These are phyloP conservation scores for Ustilago xerochloae DNA, from an alignment of 1,284 basidiomycete species.

Conservation along the genomic window DNA sequence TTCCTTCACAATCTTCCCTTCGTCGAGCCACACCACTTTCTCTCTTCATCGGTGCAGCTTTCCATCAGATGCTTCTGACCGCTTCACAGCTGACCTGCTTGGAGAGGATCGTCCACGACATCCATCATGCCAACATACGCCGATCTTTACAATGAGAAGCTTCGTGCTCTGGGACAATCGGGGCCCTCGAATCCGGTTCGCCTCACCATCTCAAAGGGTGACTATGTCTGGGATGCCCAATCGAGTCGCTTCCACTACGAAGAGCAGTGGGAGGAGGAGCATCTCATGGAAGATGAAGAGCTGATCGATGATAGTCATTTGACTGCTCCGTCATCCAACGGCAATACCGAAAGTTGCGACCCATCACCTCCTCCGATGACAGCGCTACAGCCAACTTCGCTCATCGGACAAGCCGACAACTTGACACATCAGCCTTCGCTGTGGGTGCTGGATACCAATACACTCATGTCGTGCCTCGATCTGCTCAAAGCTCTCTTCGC, in stretches of 20 bases:
- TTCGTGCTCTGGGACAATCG: constrained; percentile 21
- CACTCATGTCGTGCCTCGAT: constrained; percentile 43
- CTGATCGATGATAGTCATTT: constrained; percentile 1
- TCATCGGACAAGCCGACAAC: background rate
- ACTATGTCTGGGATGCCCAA: constrained; percentile 35
- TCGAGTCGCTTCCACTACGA: constrained; percentile 25
- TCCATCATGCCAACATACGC: constrained; percentile 46
- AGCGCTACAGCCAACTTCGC: constrained; percentile 15
- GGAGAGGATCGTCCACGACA: background rate
- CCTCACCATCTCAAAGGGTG: constrained; percentile 48
- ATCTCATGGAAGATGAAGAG: constrained; percentile 50
- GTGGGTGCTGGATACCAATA: constrained; percentile 51
- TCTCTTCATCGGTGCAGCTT: background rate
- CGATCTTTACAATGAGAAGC: constrained; percentile 41
- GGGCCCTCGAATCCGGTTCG: constrained; percentile 40
- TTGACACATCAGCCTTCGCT: constrained; percentile 21
- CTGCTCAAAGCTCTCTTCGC: constrained; percentile 49
- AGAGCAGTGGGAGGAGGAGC: constrained; percentile 47
- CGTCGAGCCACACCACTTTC: too few relatives aligned
- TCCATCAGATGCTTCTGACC: background rate
- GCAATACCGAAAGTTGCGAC: constrained; percentile 1
- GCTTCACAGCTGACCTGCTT: background rate
- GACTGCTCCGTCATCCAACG: background rate
- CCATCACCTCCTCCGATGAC: constrained; percentile 6
- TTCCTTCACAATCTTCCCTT: too few relatives aligned